These are phyloP conservation scores for Exophiala aquamarina DNA, from an alignment of 2,329 filamentous ascomycete species.

Conservation along the genomic window DNA sequence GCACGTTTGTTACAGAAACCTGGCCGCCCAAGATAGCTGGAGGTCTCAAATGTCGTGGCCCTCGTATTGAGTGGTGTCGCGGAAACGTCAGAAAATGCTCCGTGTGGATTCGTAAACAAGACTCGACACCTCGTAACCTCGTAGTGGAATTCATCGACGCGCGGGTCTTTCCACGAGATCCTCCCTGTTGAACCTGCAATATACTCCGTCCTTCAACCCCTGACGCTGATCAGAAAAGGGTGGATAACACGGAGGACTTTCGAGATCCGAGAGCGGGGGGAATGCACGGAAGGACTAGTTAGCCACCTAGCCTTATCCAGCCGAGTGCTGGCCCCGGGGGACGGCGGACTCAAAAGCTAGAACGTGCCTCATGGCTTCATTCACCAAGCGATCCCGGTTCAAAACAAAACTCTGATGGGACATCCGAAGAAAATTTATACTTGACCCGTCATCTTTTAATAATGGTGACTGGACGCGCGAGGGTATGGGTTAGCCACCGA, in stretches of 20 bases:
- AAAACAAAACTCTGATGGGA: too few relatives aligned
- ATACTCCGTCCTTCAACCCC: constrained; percentile 1
- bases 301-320: constrained; percentile 19
- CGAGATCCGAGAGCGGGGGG: constrained; percentile 16
- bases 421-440: constrained; percentile 2
- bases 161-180: constrained; percentile 11
- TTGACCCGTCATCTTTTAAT: constrained; percentile 33
- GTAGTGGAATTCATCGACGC: constrained; percentile 5
- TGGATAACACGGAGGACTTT: constrained; percentile 2
- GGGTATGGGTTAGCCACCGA: background rate
- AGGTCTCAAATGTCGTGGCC: too few relatives aligned
- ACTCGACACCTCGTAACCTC: too few relatives aligned
- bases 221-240: constrained; percentile 10
- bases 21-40: too few relatives aligned
- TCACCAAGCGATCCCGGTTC: too few relatives aligned
- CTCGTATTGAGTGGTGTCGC: too few relatives aligned
- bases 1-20: too few relatives aligned
- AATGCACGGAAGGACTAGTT: constrained; percentile 13
- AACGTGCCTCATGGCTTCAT: constrained; percentile 6
- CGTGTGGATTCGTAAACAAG: too few relatives aligned
- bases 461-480: constrained; percentile 33
- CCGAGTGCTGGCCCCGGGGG: constrained; percentile 7
- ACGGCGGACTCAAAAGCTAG: constrained; percentile 11
- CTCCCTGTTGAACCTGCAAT: constrained; percentile 6
- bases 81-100: too few relatives aligned